phyloP scores from a whole-genome alignment of 1,139 yeast species.

The Kurtzmaniella quercitrusa region DNA sequence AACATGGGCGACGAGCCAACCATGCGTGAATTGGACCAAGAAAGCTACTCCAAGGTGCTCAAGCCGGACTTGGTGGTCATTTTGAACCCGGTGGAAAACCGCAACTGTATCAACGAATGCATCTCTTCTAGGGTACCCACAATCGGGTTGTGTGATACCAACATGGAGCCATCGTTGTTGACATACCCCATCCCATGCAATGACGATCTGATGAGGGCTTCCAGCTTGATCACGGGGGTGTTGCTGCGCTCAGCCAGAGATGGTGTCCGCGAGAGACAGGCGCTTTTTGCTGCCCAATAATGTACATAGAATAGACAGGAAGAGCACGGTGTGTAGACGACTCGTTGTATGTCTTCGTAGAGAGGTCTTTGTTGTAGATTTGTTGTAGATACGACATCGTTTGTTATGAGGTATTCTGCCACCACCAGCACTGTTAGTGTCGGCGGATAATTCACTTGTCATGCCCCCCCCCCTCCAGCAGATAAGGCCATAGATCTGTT shows the following conservation, averaged over 20 bases:
- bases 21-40: slow-evolving; percentile 47
- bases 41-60: slow-evolving; percentile 42
- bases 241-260: slow-evolving; percentile 79
- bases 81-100: slow-evolving; percentile 84
- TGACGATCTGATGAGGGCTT: slow-evolving; percentile 86
- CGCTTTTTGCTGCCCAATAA: slow-evolving; percentile 18
- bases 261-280: slow-evolving; percentile 61
- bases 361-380: too few relatives aligned
- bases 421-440: too few relatives aligned
- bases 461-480: too few relatives aligned
- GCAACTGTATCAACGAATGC: slow-evolving; percentile 80
- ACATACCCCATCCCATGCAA: slow-evolving; percentile 96
- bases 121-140: slow-evolving; percentile 83
- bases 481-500: too few relatives aligned
- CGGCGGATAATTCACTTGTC: too few relatives aligned
- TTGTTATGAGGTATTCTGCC: too few relatives aligned
- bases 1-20: slow-evolving; percentile 47
- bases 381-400: too few relatives aligned
- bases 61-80: slow-evolving; percentile 88
- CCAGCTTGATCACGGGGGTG: slow-evolving; percentile 75
- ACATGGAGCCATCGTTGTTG: slow-evolving; percentile 82
- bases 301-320: slow-evolving; percentile 7
- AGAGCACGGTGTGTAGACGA: background rate
- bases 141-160: slow-evolving; percentile 89
- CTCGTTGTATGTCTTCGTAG: too few relatives aligned